phyloP scores from a whole-genome alignment of 2,329 filamentous ascomycete species.

The Beauveria brongniartii region DNA sequence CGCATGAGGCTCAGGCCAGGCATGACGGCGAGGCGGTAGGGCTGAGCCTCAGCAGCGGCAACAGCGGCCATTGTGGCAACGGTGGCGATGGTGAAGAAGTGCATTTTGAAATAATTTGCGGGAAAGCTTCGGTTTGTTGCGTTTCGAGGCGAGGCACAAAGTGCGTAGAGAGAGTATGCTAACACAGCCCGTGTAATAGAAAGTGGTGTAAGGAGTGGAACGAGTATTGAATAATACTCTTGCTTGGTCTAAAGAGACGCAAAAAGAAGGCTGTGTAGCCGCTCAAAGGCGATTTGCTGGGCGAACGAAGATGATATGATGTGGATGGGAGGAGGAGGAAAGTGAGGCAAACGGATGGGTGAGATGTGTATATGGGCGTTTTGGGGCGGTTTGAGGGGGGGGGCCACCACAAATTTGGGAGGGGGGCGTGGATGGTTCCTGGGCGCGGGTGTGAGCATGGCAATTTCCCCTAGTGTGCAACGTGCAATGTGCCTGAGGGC shows the following conservation, averaged over 20 bases:
- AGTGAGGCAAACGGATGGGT: conserved; percentile 5
- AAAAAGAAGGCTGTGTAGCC: conserved; percentile 11
- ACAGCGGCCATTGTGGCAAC: conserved; percentile 27
- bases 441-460: conserved; percentile 7
- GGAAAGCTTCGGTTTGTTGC: too few relatives aligned
- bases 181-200: neutral
- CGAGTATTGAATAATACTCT: conserved; percentile 23
- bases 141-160: neutral
- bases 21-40: conserved; percentile 31
- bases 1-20: conserved; percentile 33
- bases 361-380: conserved; percentile 8
- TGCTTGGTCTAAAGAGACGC: conserved; percentile 11
- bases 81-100: conserved; percentile 25
- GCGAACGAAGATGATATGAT: conserved; percentile 8
- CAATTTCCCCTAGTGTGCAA: conserved; percentile 5
- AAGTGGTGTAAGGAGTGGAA: conserved; percentile 18
- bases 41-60: conserved; percentile 24
- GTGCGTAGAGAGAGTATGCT: neutral
- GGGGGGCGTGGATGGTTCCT: neutral
- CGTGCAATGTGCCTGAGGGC: neutral
- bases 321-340: neutral
- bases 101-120: conserved; percentile 23
- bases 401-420: neutral
- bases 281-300: conserved; percentile 8
- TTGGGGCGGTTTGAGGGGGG: neutral